Evolutionary conservation across 768 basidiomycete species (phyloP), one percentile per base, ranked within the genome.

Genomic region (Lactifluus subvellereus): DNA sequence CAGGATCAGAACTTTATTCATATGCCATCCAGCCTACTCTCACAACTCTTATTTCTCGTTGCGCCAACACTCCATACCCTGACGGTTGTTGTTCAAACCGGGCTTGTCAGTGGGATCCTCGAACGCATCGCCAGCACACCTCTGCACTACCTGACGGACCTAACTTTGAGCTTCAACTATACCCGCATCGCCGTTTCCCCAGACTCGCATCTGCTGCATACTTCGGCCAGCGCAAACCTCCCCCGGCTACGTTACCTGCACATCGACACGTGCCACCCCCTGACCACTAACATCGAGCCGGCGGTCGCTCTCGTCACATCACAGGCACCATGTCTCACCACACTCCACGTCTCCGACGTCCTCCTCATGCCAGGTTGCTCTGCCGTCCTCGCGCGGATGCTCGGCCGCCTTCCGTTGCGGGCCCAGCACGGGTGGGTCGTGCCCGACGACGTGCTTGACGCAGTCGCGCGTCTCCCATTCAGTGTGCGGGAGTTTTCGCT

Each of bases 341-440:
- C 45, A 14, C 30, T 65, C 4, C 64, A 60, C 59, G 9, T 65
- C 22, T 42, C 52, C 16, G 54, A 57, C 54, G 57, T 57, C 37
- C 54, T 38, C 37, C 54, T 65, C 48, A 60, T 65, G 54, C 64
- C 64, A 1, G 64, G 64, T 49, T 65, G 64, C 40, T 53, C 64
- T 14, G 45, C 64, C 43, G 50, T 52, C 22, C 58, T 65, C 30
- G 38, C 51, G 42, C 64, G 59, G 32, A 60, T 65, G 64, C 64
- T 65, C n/a, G 64, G 64, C 7, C 64, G 64, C 35, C 59, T 60
- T 30, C 59, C 64, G 32, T 38, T 65, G 59, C 64, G 54, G 40
- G 59, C 55, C 48, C 30, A 54, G 30, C 50, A 60, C 38, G 59
- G 59, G 45, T 65, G 64, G 64, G 42, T 52, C 48, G 16, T 55